Evolutionary conservation across 768 basidiomycete species (phyloP), one percentile per base, ranked within the genome.

Genomic region (Macrolepiota albuminosa): DNA sequence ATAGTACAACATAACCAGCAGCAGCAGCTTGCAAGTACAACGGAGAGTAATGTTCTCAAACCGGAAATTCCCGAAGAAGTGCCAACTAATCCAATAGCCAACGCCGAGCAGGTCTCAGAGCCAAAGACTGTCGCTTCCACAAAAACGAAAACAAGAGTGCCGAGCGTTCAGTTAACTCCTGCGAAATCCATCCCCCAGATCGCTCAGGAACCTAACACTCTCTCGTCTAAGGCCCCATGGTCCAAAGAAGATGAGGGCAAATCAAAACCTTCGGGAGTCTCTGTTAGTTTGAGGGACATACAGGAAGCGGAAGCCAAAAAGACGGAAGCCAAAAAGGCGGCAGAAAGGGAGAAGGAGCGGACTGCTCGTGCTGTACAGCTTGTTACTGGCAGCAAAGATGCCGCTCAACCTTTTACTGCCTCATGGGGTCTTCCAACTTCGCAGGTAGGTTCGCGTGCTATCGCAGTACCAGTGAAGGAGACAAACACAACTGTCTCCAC

Each of bases 301-400:
- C 97, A 99, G 71, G 94, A 97, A 65, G 87, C 89, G 2, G 97
- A 99, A 72, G 84, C 83, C 8, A 93, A 85, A 74, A 88, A 87
- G 67, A 79, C 83, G 2, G 94, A 93, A 66, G 85, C 81, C 11
- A 83, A 89, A 46, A 95, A 90, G 70, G 80, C 79, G 26, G 84
- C 83, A 21, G 88, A 93, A 63, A 83, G 86, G 63, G 88, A 91
- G 63, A 83, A 83, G 47, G 88, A 91, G 60, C 82, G 84, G 37
- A 73, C 78, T 40, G 77, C 81, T 52, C 85, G 86, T 46, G 73
- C 75, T 33, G 75, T 77, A 34, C 70, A 77, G 24, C 67, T 76
- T 24, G 58, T 73, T 33, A 51, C 70, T 4, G 73, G 77, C 11
- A 47, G 66, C 3, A 78, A 75, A 60, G 89, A 90, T 56, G 85